A percentile compares a stretch with the other conserved stretches of the same genome.
Conservation (phyloP, 495 filamentous ascomycete species). For the Halenospora varia region DNA sequence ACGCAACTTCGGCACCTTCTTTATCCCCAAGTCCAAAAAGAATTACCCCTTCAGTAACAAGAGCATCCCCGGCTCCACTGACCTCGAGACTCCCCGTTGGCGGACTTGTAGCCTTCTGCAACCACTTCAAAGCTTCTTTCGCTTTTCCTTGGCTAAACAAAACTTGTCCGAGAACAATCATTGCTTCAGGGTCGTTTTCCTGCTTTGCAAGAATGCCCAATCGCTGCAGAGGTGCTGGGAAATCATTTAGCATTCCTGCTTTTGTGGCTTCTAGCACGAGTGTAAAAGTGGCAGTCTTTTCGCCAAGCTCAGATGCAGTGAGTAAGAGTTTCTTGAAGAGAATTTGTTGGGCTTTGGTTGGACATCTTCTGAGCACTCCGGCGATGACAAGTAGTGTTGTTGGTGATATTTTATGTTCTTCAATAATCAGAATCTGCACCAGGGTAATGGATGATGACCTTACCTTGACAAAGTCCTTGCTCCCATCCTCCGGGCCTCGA, state of each 20-base stretch:
- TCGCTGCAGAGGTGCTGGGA: conserved; percentile 5
- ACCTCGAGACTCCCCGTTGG: conserved; percentile 9
- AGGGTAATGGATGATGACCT: neutral
- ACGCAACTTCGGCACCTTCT: conserved; percentile 10
- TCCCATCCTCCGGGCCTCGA: neutral
- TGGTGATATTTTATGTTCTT: conserved; percentile 14
- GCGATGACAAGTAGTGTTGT: conserved; percentile 12
- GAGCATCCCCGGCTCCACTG: conserved; percentile 15
- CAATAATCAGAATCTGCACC: neutral
- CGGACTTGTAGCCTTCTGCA: conserved; percentile 11
- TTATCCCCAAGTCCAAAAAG: neutral
- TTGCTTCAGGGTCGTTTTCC: conserved; percentile 18
- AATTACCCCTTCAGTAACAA: conserved; percentile 15
- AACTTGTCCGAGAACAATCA: conserved; percentile 19
- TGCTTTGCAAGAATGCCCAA: conserved; percentile 14
- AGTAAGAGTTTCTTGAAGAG: conserved; percentile 14
- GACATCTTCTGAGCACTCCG: conserved; percentile 9
- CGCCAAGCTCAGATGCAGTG: conserved; percentile 16
- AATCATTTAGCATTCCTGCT: neutral
- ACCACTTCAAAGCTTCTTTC: conserved; percentile 16
- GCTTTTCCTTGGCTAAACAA: neutral
- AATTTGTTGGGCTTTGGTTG: neutral
- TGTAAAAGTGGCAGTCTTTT: conserved; percentile 19
- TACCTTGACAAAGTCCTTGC: conserved; percentile 11
- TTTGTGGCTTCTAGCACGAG: conserved; percentile 12